These are phyloP conservation scores for Thielaviopsis musarum DNA, from an alignment of 2,329 filamentous ascomycete genomes.

Conservation along the genomic window DNA sequence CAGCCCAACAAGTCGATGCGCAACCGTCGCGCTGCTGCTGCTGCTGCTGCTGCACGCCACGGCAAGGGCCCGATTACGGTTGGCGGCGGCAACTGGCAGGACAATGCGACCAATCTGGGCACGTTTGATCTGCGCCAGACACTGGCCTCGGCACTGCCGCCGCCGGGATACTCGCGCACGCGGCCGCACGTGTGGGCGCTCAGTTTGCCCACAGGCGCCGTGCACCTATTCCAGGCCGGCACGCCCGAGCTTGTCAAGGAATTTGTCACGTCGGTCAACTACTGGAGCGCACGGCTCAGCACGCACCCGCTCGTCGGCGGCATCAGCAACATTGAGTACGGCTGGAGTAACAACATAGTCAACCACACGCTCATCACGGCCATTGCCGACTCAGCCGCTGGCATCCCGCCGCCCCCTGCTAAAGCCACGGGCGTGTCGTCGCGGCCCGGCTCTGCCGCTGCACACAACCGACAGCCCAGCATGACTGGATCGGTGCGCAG, in stretches of 20 bases:
- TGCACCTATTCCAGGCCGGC: conserved; percentile 96
- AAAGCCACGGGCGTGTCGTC: conserved; percentile 21
- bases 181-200: conserved; percentile 89
- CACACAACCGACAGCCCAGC: conserved; percentile 24
- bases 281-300: conserved; percentile 88
- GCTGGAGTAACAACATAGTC: conserved; percentile 79
- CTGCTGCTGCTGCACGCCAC: conserved; percentile 19
- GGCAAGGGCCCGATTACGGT: conserved; percentile 47
- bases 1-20: conserved; percentile 60
- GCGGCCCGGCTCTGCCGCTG: conserved; percentile 31
- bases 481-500: conserved; percentile 20
- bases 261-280: conserved; percentile 88
- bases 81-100: conserved; percentile 94
- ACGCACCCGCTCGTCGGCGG: conserved; percentile 86
- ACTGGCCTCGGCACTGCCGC: conserved; percentile 74
- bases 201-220: conserved; percentile 77
- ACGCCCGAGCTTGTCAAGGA: conserved; percentile 89
- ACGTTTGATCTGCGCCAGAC: conserved; percentile 81
- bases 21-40: conserved; percentile 37
- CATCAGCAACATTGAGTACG: conserved; percentile 93
- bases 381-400: conserved; percentile 26
- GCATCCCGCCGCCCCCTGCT: conserved; percentile 14
- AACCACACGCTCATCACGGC: conserved; percentile 35
- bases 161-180: conserved; percentile 81
- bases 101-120: conserved; percentile 80